Evolutionary conservation across 441 rosid genomes (phyloP).

Genomic region (Erodium trifolium): DNA sequence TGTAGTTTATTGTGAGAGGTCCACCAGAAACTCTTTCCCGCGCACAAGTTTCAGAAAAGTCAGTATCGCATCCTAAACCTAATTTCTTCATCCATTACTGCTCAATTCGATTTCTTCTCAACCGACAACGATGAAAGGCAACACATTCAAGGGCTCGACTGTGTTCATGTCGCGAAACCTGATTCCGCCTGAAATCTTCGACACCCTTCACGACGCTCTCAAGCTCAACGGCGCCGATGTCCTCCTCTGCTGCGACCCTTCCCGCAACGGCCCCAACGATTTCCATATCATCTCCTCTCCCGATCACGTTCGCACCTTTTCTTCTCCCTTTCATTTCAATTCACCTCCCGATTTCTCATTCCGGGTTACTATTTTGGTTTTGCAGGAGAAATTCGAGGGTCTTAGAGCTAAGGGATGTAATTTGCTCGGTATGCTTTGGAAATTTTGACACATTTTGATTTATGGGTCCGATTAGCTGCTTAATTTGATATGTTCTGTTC

Average conservation of each 20-base stretch:
- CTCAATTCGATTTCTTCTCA: no score
- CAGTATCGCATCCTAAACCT: constrained; percentile 3
- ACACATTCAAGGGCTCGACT: constrained; percentile 57
- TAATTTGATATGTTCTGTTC: neutral
- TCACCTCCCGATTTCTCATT: neutral
- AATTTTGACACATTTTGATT: neutral
- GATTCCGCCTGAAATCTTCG: constrained; percentile 84
- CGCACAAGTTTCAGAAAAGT: constrained; percentile 6
- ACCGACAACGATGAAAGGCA: constrained; percentile 43
- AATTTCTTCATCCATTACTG: neutral
- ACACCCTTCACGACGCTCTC: constrained; percentile 78
- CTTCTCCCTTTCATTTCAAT: neutral
- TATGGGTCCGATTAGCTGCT: neutral
- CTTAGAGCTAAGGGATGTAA: constrained; percentile 79
- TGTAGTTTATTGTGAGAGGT: no score
- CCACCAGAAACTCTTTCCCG: constrained; percentile 16
- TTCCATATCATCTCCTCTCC: constrained; percentile 80
- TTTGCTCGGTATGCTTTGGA: constrained; percentile 50
- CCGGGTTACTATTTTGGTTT: neutral
- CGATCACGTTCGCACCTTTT: constrained; percentile 39
- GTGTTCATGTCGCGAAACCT: constrained; percentile 84
- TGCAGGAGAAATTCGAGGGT: constrained; percentile 85
- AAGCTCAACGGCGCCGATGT: constrained; percentile 78
- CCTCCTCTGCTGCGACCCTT: constrained; percentile 89
- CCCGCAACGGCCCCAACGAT: constrained; percentile 60